Conservation (phyloP, 140 eudicot genomes). For the Erigeron philadelphicus region DNA sequence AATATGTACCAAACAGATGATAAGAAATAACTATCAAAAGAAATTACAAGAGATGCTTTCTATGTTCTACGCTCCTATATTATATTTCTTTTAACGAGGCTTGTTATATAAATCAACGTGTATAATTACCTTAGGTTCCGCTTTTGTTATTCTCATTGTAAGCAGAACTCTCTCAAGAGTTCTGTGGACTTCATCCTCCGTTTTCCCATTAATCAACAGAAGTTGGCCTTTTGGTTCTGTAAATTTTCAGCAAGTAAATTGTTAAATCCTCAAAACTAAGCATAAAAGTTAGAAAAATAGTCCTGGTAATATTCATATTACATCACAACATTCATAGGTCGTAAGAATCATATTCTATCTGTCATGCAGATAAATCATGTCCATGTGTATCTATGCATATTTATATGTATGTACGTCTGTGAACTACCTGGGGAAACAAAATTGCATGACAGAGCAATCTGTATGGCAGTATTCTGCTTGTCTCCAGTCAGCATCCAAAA, state of each 20-base stretch:
- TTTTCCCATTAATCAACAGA: conserved; percentile 74
- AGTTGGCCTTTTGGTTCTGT: conserved; percentile 98
- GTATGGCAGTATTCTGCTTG: conserved; percentile 89
- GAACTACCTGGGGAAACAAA: conserved; percentile 81
- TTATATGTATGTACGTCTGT: background rate
- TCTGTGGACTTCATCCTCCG: conserved; percentile 85
- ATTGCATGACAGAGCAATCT: conserved; percentile 95
- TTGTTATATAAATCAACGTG: background rate
- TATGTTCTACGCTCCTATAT: background rate
- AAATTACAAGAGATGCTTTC: conserved; percentile 3
- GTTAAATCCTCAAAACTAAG: conserved; percentile 15
- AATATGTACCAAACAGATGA: background rate
- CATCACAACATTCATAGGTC: background rate
- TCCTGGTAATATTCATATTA: conserved; percentile 1
- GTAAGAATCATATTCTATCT: background rate
- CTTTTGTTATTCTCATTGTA: conserved; percentile 80
- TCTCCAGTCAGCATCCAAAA: conserved; percentile 99
- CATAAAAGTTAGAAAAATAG: background rate
- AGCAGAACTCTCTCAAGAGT: conserved; percentile 90
- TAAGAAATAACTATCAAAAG: background rate
- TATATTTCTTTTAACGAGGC: background rate
- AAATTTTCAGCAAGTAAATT: conserved; percentile 18
- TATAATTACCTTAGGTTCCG: conserved; percentile 76
- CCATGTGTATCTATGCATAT: background rate
- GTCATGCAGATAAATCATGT: background rate